Conservation (phyloP, 1,284 basidiomycete species). For the Cutaneotrichosporon curvatum region DNA sequence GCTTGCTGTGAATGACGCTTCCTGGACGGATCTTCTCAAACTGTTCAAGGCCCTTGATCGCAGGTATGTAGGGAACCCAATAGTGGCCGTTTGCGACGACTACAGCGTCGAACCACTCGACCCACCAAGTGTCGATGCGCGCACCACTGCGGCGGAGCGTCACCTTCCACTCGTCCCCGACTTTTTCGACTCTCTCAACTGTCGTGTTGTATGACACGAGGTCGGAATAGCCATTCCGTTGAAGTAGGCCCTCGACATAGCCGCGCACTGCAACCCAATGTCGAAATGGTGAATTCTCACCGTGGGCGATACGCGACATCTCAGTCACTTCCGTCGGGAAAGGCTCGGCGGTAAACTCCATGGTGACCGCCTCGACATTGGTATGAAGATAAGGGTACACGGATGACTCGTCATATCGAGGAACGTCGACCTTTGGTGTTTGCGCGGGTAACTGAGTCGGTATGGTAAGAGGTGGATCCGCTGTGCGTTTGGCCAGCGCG, state of each 20-base stretch:
- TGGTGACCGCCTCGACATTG: conserved; percentile 4
- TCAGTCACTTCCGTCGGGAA: conserved; percentile 3
- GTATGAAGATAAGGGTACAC: conserved; percentile 14
- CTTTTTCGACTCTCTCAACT: conserved; percentile 50
- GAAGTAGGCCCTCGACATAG: conserved; percentile 36
- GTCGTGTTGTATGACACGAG: conserved; percentile 50
- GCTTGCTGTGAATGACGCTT: conserved; percentile 41
- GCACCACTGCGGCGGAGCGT: conserved; percentile 45
- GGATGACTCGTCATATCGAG: conserved; percentile 4
- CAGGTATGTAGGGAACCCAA: conserved; percentile 50
- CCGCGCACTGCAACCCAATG: conserved; percentile 5
- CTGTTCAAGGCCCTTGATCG: conserved; percentile 42
- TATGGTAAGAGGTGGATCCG: conserved; percentile 5
- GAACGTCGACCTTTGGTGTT: neutral
- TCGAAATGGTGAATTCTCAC: conserved; percentile 7
- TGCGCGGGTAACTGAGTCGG: conserved; percentile 1
- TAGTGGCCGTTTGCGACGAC: conserved; percentile 51
- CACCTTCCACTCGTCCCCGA: conserved; percentile 25
- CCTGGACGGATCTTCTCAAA: conserved; percentile 47
- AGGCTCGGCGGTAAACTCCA: conserved; percentile 7
- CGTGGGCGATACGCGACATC: neutral
- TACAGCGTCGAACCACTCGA: conserved; percentile 50
- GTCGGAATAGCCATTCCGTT: conserved; percentile 45
- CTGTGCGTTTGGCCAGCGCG: conserved; percentile 3
- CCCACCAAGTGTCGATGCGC: conserved; percentile 24